phyloP scores from a whole-genome alignment of 306 rosid species.

The Quercus agrifolia region DNA sequence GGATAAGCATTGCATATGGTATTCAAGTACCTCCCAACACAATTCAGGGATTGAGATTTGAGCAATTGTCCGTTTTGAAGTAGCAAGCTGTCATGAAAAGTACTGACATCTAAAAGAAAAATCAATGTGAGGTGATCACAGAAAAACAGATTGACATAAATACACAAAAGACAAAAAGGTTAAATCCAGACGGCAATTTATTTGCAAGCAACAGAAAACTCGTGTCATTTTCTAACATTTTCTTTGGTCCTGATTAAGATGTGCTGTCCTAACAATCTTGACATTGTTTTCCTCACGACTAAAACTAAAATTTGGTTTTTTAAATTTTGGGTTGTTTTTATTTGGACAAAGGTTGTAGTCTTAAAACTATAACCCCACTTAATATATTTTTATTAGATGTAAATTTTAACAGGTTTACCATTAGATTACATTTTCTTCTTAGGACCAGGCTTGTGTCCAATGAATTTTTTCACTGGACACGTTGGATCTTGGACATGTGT shows the following conservation, averaged over 20 bases:
- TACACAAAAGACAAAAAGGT: no score
- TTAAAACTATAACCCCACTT: rapidly evolving
- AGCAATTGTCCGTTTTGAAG: neutral
- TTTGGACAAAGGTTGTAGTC: no score
- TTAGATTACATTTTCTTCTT: no score
- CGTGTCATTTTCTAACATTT: neutral
- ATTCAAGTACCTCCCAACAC: neutral
- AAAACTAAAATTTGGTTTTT: no score
- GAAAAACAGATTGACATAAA: no score
- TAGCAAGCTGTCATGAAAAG: neutral
- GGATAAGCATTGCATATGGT: neutral
- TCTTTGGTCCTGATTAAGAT: neutral
- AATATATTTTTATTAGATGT: no score
- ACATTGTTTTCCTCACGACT: neutral
- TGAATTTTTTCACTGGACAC: no score
- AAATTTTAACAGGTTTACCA: rapidly evolving
- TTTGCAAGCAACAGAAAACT: neutral
- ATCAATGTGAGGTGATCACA: no score
- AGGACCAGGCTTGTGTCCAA: no score
- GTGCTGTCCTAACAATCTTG: neutral
- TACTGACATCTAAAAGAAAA: neutral
- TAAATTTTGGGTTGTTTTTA: no score
- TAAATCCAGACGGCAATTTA: no score
- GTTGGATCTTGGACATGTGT: no score
- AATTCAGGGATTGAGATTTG: neutral